phyloP scores from a whole-genome alignment of 495 filamentous ascomycete genomes.

The Podospora bellae-mahoneyi region DNA sequence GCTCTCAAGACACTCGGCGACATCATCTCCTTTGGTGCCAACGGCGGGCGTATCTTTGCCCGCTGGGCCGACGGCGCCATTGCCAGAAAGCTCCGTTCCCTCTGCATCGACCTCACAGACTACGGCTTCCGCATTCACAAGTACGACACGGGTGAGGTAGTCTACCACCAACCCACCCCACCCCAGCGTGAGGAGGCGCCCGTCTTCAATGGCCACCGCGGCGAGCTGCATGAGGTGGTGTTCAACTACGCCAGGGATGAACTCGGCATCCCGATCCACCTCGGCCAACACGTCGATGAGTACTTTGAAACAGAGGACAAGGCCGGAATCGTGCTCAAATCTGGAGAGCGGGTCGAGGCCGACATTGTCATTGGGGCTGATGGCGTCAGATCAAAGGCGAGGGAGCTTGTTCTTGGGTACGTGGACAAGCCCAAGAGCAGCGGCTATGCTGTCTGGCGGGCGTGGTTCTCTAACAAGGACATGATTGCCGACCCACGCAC shows the following conservation, averaged over 20 bases:
- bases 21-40: constrained; percentile 62
- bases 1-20: constrained; percentile 58
- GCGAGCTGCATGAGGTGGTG: constrained; percentile 56
- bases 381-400: constrained; percentile 57
- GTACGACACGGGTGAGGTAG: constrained; percentile 58
- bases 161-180: constrained; percentile 52
- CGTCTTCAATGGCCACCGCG: constrained; percentile 59
- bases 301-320: constrained; percentile 55
- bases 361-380: constrained; percentile 60
- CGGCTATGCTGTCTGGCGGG: constrained; percentile 57
- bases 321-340: constrained; percentile 54
- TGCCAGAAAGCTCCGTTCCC: constrained; percentile 43
- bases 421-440: constrained; percentile 57
- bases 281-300: constrained; percentile 48
- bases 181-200: constrained; percentile 48
- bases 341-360: constrained; percentile 46
- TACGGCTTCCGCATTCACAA: constrained; percentile 62
- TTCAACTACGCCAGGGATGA: constrained; percentile 57
- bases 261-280: constrained; percentile 53
- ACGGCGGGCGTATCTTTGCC: constrained; percentile 55
- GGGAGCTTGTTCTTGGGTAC: constrained; percentile 57
- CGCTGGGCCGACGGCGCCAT: constrained; percentile 51
- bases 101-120: constrained; percentile 49
- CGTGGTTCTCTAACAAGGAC: constrained; percentile 60
- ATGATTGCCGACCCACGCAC: constrained; percentile 59